Base-by-base conservation (phyloP, 495 filamentous ascomycete species). In the Lepraria neglecta region DNA sequence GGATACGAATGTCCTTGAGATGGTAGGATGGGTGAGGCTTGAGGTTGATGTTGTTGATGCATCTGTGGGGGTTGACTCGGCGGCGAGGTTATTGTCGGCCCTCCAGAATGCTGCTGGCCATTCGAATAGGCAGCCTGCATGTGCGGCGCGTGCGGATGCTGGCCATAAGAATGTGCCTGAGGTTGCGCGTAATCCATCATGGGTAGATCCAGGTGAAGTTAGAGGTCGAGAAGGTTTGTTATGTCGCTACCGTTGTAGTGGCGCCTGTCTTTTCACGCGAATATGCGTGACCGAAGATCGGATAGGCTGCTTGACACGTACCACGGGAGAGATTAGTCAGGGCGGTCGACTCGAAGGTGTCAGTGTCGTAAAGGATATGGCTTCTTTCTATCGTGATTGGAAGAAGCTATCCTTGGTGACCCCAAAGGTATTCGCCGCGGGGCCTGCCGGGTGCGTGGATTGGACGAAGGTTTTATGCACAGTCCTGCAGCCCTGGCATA, bases 131-230 rank as follows among this genome's bases (percentile, higher is more conserved):
- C 69, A 47, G 73, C 76, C 60, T 78, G 64, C 60, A 82, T 76
- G 64, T 82, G 80, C 45, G 78, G 74, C 30, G 78, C 73, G 65
- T 82, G 80, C 14, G 79, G 75, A 62, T 81, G 78, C 72, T 81
- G 79, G 67, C 75, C 78, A 70, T 80, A 80, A 64, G 77, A 71
- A 69, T 80, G 77, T 42, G 62, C 43, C 72, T 81, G 80, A 71
- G 80, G 79, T 67, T 81, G 79, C 54, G 77, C 73, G 61, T 82
- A 82, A 68, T 82, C 80, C 80, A 82, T 82, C 67, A 67, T 79
- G 68, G 60, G 60, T 63, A 58, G 51, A 52, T 28, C 48, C 45
- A 17, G 64, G 33, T 44, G 38, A 40, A 57, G 42, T 38, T n/a
- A 57, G 46, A 43, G 47, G 44, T 44, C 24, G 52, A 62, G 51